Percentiles rank a stretch among this genome's conserved stretches.
Evolutionary conservation across 192 early-diverging fungal species (phyloP).

Genomic region (Entophlyctis luteolus): DNA sequence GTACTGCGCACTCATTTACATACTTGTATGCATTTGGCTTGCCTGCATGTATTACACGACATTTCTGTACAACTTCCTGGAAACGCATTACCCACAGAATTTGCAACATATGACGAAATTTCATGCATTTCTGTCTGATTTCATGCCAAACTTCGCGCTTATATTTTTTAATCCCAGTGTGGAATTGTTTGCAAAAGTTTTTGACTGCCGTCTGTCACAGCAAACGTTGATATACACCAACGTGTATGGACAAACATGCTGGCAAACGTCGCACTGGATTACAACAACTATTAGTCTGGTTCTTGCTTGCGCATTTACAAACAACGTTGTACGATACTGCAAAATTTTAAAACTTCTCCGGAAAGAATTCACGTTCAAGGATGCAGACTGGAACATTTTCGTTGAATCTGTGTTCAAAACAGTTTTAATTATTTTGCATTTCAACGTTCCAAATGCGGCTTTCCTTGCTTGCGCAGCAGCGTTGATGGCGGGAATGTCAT

Average conservation of each 20-base stretch:
- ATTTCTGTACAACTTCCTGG: background rate
- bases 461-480: background rate
- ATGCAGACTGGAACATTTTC: constrained; percentile 9
- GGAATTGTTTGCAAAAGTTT: constrained; percentile 7
- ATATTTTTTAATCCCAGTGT: constrained; percentile 11
- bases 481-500: background rate
- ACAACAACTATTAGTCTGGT: background rate
- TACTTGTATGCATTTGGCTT: constrained; percentile 3
- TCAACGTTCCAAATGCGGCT: background rate
- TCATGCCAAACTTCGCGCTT: constrained; percentile 11
- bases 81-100: background rate
- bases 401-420: constrained; percentile 16
- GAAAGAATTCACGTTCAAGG: constrained; percentile 12
- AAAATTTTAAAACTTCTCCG: constrained; percentile 10
- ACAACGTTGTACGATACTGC: constrained; percentile 16
- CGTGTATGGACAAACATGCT: background rate
- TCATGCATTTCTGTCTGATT: background rate
- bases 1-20: background rate
- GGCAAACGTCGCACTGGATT: constrained; percentile 2
- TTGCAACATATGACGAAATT: background rate
- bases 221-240: background rate
- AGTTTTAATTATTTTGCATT: constrained; percentile 2
- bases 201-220: constrained; percentile 4
- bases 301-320: background rate
- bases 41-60: constrained; percentile 6